Evolutionary conservation across 2,329 filamentous ascomycete genomes (phyloP).

Genomic region (Aspergillus sp.): DNA sequence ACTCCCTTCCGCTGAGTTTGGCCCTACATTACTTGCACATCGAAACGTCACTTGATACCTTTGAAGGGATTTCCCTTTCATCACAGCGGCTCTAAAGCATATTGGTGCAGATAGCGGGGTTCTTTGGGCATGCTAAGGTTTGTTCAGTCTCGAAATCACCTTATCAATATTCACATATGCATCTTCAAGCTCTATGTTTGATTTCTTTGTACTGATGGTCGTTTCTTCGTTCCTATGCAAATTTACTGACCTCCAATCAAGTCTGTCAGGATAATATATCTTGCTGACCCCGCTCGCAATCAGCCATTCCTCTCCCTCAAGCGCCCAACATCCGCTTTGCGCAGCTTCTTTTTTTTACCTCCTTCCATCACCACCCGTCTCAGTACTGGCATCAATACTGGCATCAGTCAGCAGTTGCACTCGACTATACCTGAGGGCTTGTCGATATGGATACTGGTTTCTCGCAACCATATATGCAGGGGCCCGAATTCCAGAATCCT

Average conservation of each 20-base stretch:
- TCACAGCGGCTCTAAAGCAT: neutral
- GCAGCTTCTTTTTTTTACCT: neutral
- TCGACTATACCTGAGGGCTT: neutral
- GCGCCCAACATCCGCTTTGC: neutral
- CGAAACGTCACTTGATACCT: conserved; percentile 2
- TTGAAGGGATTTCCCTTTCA: neutral
- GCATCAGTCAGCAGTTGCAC: neutral
- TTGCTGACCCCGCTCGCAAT: neutral
- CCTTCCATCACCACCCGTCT: neutral
- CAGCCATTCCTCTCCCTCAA: neutral
- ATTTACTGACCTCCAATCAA: neutral
- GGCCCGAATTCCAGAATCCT: neutral
- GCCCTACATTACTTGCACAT: conserved; percentile 15
- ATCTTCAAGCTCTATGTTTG: neutral
- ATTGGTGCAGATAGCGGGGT: conserved; percentile 1
- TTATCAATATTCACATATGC: neutral
- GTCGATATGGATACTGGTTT: conserved; percentile 12
- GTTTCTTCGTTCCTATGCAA: neutral
- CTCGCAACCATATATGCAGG: conserved; percentile 3
- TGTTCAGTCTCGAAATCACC: neutral
- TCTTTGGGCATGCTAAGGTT: conserved; percentile 16
- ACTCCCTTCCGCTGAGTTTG: conserved; percentile 15
- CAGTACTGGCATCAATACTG: neutral
- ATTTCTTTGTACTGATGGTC: neutral
- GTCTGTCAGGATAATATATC: neutral